A percentile compares a stretch with the other conserved stretches of the same genome.
phyloP scores from a whole-genome alignment of 352 stramenopile species.

The Phytophthora sojae region DNA sequence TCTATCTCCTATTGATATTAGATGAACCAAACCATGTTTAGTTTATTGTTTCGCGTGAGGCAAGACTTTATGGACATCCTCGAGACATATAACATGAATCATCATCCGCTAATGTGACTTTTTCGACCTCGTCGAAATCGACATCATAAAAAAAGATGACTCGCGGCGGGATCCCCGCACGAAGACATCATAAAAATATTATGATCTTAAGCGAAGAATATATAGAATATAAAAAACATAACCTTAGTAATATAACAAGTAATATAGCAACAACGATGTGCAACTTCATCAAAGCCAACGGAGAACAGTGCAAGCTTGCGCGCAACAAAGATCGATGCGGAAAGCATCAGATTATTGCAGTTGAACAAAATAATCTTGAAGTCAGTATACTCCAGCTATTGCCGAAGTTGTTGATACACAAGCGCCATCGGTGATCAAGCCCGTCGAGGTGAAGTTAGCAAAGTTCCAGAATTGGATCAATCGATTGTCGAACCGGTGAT shows the following conservation, averaged over 20 bases:
- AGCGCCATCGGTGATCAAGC: slow-evolving; percentile 35
- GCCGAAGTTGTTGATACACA: slow-evolving; percentile 27
- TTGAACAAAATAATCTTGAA: not conserved
- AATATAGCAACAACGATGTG: slow-evolving; percentile 2
- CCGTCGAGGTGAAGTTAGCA: slow-evolving; percentile 31
- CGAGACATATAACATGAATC: not conserved
- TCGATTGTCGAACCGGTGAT: slow-evolving; percentile 35
- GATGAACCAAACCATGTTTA: not conserved
- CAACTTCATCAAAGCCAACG: slow-evolving; percentile 2
- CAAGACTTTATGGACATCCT: not conserved
- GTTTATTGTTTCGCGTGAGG: not conserved
- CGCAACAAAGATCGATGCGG: slow-evolving; percentile 4
- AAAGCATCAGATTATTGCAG: too few species aligned
- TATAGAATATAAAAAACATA: too few species aligned
- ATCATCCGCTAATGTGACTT: not conserved
- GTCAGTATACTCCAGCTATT: slow-evolving; percentile 29
- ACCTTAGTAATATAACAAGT: slow-evolving; percentile 1
- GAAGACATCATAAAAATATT: not conserved
- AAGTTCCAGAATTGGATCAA: slow-evolving; percentile 38
- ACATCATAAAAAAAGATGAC: slow-evolving; percentile 17
- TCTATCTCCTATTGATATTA: not conserved
- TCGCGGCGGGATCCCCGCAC: too few species aligned
- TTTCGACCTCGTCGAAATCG: too few species aligned
- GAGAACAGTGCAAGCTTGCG: slow-evolving; percentile 1
- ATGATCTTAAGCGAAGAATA: too few species aligned